phyloP scores from a whole-genome alignment of 805 yeast genomes.

The Priceomyces carsonii region DNA sequence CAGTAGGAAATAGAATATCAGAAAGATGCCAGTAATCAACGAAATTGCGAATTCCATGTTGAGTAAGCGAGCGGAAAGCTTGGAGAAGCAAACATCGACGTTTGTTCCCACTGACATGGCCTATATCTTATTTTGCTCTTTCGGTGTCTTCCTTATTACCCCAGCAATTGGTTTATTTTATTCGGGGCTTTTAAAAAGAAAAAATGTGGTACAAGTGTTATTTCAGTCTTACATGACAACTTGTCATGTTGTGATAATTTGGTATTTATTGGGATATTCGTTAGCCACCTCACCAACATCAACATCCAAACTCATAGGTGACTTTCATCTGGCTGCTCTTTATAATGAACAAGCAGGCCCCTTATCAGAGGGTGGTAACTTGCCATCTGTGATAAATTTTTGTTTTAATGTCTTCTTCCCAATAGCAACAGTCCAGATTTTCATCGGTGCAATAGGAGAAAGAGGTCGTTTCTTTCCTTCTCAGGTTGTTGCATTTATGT shows the following conservation, averaged over 20 bases:
- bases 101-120: slow-evolving; percentile 49
- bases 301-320: slow-evolving; percentile 30
- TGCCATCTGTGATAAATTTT: slow-evolving; percentile 48
- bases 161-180: slow-evolving; percentile 49
- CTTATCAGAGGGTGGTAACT: slow-evolving; percentile 44
- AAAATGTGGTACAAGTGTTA: slow-evolving; percentile 43
- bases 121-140: slow-evolving; percentile 47
- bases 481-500: slow-evolving; percentile 38
- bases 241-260: slow-evolving; percentile 34
- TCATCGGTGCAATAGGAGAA: slow-evolving; percentile 45
- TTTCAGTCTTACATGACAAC: slow-evolving; percentile 48
- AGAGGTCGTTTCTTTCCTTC: slow-evolving; percentile 44
- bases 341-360: slow-evolving; percentile 40
- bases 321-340: slow-evolving; percentile 41
- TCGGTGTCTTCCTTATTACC: slow-evolving; percentile 49
- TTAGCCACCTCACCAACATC: slow-evolving; percentile 40
- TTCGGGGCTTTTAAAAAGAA: slow-evolving; percentile 43
- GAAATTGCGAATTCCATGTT: not conserved
- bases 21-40: not conserved
- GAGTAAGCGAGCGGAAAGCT: not conserved
- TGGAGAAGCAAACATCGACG: slow-evolving; percentile 23
- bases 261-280: slow-evolving; percentile 50
- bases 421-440: slow-evolving; percentile 50
- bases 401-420: slow-evolving; percentile 48
- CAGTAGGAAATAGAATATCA: not conserved